Conservation (phyloP, 2,329 filamentous ascomycete species). For the Exophiala dermatitidis region DNA sequence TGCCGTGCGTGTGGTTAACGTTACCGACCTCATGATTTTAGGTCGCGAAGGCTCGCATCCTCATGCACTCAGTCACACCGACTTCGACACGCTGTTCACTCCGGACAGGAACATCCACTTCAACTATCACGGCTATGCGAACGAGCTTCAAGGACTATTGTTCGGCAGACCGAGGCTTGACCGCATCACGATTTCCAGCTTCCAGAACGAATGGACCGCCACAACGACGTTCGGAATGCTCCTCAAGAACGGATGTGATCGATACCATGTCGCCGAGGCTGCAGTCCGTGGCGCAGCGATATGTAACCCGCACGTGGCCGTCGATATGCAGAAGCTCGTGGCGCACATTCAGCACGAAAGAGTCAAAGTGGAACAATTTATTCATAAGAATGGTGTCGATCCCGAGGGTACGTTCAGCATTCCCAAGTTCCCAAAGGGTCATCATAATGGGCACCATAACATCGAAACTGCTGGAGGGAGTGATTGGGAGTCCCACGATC, state of each 20-base stretch:
- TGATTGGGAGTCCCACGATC: not conserved
- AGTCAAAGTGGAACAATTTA: constrained; percentile 10
- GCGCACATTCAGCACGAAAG: constrained; percentile 7
- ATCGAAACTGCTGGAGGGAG: not conserved
- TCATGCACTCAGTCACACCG: constrained; percentile 47
- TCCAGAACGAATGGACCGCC: constrained; percentile 58
- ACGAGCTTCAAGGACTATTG: constrained; percentile 54
- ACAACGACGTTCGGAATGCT: constrained; percentile 41
- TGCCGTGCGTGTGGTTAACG: constrained; percentile 56
- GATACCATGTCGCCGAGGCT: constrained; percentile 8
- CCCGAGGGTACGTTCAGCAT: constrained; percentile 1
- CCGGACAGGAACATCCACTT: constrained; percentile 50
- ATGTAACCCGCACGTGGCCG: constrained; percentile 5
- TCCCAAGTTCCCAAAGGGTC: not conserved
- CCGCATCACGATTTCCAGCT: constrained; percentile 51
- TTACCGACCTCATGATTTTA: constrained; percentile 60
- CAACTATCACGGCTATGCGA: constrained; percentile 62
- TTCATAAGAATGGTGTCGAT: constrained; percentile 6
- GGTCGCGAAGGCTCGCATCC: constrained; percentile 50
- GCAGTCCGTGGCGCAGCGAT: constrained; percentile 5
- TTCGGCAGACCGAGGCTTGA: constrained; percentile 50
- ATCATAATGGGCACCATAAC: not conserved
- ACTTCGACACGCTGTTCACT: constrained; percentile 54
- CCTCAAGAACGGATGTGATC: constrained; percentile 3
- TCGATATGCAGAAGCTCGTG: constrained; percentile 9